Conservation (phyloP, 1,284 basidiomycete genomes). For the Pseudozyma pruni region DNA sequence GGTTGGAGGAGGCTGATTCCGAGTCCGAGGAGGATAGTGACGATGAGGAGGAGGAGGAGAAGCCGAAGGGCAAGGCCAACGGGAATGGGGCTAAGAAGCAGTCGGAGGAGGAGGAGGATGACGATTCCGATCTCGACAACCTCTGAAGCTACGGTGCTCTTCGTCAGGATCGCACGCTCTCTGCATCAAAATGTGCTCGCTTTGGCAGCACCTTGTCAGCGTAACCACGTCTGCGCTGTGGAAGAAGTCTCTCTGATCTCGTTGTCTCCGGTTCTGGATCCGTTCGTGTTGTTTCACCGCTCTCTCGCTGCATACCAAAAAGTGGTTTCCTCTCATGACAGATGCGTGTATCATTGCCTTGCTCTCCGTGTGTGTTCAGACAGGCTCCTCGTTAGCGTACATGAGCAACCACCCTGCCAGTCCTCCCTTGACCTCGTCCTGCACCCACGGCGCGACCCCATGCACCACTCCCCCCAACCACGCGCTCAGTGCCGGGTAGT, state of each 20-base stretch:
- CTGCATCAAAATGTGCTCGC: too few relatives aligned
- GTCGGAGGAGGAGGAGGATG: constrained; percentile 52
- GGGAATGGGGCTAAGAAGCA: constrained; percentile 26
- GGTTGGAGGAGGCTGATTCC: constrained; percentile 65
- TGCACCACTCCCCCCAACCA: constrained; percentile 3
- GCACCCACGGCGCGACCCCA: constrained; percentile 17
- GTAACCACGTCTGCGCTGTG: too few relatives aligned
- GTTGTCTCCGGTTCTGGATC: not conserved
- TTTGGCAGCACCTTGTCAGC: too few relatives aligned
- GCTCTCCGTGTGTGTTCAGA: too few relatives aligned
- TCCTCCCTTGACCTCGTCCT: constrained; percentile 13
- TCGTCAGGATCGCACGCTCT: too few relatives aligned
- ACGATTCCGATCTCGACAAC: constrained; percentile 62
- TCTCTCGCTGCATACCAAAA: not conserved
- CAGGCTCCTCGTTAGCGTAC: constrained; percentile 1
- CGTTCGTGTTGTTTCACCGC: constrained; percentile 5
- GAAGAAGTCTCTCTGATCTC: too few relatives aligned
- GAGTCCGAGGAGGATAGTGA: constrained; percentile 64
- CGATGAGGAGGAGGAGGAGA: constrained; percentile 52
- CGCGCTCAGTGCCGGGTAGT: constrained; percentile 13
- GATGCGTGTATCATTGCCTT: too few relatives aligned
- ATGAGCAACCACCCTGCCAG: constrained; percentile 12
- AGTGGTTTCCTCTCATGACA: too few relatives aligned
- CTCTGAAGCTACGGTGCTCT: too few relatives aligned
- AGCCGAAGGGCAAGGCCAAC: constrained; percentile 24